Evolutionary conservation across 2,329 filamentous ascomycete species (phyloP), one percentile per base, ranked within the genome.

Genomic region (Clonostachys solani): DNA sequence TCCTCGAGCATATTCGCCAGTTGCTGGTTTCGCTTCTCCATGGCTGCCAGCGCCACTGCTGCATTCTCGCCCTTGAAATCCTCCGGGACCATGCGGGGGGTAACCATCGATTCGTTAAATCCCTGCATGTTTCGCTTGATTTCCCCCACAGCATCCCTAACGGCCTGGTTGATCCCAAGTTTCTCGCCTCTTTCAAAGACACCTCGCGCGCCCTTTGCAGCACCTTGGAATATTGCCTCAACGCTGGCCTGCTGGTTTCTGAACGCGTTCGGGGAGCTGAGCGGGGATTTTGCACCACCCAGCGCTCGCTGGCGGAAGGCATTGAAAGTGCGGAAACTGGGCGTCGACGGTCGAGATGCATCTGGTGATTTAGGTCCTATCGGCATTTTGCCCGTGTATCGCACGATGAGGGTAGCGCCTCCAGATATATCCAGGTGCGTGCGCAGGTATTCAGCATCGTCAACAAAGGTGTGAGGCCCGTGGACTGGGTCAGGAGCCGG

Each of bases 131-230:
- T 91, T 57, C 87, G 86, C 50, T 81, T 80, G 44, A 92, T 86
- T 64, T 95, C 89, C 9, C 84, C 85, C 59, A 94, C 79, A 16
- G 89, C 88, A 54, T 89, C 87, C n/a, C 89, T 80, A 7, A 94
- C 82, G 1, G 85, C 87, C 62, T 87, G 86, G 59, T 90, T 91
- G 47, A 94, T 86, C 7, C 87, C 87, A 51, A 91, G 81, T 58
- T 83, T 86, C 63, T 92, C 87, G 45, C 88, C 79, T 33, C 81
- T 77, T 56, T 89, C 83, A 34, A 90, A 72, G 15, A 92, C 83
- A 45, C 83, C 84, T 59, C 86, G 88, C 16, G 92, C 83, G 51
- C 83, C 83, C 61, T 87, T 88, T 17, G 88, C 87, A 5, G 89
- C 88, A 15, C 84, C 86, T 59, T 91, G 86, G 29, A 94, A 76